These are phyloP conservation scores for Sphaerulina musiva DNA, from an alignment of 2,329 filamentous ascomycete species.

Conservation along the genomic window DNA sequence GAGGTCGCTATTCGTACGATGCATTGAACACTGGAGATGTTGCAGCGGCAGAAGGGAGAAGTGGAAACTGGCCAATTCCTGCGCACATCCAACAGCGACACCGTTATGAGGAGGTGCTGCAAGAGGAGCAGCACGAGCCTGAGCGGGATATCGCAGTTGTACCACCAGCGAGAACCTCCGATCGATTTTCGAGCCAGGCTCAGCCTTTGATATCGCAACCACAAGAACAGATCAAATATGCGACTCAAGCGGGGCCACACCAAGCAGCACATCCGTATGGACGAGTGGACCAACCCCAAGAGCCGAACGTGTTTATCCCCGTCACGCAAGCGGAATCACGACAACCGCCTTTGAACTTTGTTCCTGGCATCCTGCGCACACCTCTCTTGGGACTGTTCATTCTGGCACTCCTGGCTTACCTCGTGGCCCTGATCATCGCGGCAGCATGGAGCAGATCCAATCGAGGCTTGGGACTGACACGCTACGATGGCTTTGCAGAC, in stretches of 20 bases:
- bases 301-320: slow-evolving; percentile 31
- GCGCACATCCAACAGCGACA: slow-evolving; percentile 13
- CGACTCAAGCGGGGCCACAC: neutral
- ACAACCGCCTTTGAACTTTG: slow-evolving; percentile 52
- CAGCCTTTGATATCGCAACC: slow-evolving; percentile 11
- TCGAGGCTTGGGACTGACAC: slow-evolving; percentile 52
- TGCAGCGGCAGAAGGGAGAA: neutral
- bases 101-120: slow-evolving; percentile 21
- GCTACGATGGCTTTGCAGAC: slow-evolving; percentile 63
- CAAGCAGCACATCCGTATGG: neutral
- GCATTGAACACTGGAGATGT: neutral
- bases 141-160: slow-evolving; percentile 13
- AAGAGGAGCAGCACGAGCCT: slow-evolving; percentile 18
- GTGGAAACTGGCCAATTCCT: neutral
- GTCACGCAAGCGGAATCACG: slow-evolving; percentile 25
- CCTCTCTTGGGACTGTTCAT: slow-evolving; percentile 57
- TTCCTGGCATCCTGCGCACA: slow-evolving; percentile 64
- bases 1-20: slow-evolving; percentile 21
- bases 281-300: slow-evolving; percentile 11
- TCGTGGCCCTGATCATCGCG: slow-evolving; percentile 54
- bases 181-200: neutral
- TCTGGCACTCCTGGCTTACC: slow-evolving; percentile 59
- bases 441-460: slow-evolving; percentile 60
- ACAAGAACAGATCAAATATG: slow-evolving; percentile 8
- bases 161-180: neutral